Evolutionary conservation across 148 eudicot genomes (phyloP), one percentile per base, ranked within the genome.

Genomic region (Heliamphora exappendiculata): DNA sequence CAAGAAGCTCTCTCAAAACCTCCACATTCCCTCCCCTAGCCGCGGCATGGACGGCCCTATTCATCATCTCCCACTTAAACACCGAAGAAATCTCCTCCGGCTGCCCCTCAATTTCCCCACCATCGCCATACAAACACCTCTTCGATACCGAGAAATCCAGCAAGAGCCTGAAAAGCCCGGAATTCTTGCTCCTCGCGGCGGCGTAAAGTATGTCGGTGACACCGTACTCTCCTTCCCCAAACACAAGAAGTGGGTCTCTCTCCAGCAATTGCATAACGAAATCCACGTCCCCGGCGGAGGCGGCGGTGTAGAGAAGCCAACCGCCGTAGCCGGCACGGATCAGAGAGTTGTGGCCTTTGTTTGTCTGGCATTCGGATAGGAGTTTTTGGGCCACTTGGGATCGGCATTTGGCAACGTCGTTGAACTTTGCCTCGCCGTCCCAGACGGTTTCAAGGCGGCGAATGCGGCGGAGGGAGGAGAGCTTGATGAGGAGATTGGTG

Each of bases 271-370:
- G 86, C 69, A 79, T 84, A 13, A 92, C 95, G 79, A 90, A 92
- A 7, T 51, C 83, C 67, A 85, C 19, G 72, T 90, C 95, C 41
- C 95, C 97, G 22, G 95, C 95, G 29, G 97, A 85, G 33, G 90
- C 92, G 26, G 95, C 95, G 29, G 91, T 89, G 88, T 92, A 92
- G 19, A 92, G 88, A 26, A 92, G 90, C 97, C 97, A 92, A 47
- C 97, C 95, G 3, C 94, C 91, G 63, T 92, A 90, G 31, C 97
- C 97, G 20, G 93, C 93, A 36, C 89, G 73, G 31, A 92, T 80
- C 54, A 92, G 81, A 3, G 94, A 79, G 45, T 90, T 90, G 44
- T 82, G 77, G 19, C 83, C 80, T n/a, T 54, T 74, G 22, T 79
- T 57, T 13, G 83, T 41, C 51, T 90, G 89, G 72, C 92, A 81